phyloP scores from a whole-genome alignment of 306 rosid genomes.

The Casuarina equisetifolia region DNA sequence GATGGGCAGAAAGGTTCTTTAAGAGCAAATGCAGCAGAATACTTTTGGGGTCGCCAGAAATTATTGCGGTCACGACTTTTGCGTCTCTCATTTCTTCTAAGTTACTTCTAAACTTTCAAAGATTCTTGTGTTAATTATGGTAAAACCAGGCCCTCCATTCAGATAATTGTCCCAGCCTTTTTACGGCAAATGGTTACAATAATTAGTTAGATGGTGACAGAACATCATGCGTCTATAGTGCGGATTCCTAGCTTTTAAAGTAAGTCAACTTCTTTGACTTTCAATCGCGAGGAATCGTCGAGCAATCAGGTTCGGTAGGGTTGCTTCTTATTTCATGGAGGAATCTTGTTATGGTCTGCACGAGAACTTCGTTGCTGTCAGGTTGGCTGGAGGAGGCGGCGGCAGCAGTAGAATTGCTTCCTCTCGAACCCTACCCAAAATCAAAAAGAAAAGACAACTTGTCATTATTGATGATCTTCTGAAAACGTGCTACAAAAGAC shows the following conservation, averaged over 20 bases:
- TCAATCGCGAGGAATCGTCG: background rate
- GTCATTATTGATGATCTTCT: no score
- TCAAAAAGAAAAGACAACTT: no score
- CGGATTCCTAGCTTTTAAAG: background rate
- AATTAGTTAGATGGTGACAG: background rate
- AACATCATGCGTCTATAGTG: background rate
- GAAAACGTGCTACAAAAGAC: no score
- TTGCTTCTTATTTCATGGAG: conserved; percentile 35
- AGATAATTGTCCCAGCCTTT: background rate
- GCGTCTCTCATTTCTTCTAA: background rate
- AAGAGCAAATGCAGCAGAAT: background rate
- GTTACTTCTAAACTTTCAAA: background rate
- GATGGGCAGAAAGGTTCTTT: background rate
- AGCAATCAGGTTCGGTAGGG: conserved; percentile 18
- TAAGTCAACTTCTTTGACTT: background rate
- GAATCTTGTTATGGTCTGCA: conserved; percentile 42
- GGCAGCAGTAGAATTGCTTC: conserved; percentile 10
- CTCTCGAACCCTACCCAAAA: conserved; percentile 23
- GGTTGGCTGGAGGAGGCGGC: conserved; percentile 19
- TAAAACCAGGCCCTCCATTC: no score
- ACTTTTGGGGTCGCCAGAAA: background rate
- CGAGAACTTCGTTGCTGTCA: conserved; percentile 29
- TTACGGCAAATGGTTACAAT: background rate
- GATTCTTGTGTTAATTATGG: background rate
- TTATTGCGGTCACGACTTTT: background rate